A percentile compares a stretch with the other conserved stretches of the same genome.
These are phyloP conservation scores for Leccinum uliginosum DNA, from an alignment of 768 basidiomycete genomes.

Conservation along the genomic window DNA sequence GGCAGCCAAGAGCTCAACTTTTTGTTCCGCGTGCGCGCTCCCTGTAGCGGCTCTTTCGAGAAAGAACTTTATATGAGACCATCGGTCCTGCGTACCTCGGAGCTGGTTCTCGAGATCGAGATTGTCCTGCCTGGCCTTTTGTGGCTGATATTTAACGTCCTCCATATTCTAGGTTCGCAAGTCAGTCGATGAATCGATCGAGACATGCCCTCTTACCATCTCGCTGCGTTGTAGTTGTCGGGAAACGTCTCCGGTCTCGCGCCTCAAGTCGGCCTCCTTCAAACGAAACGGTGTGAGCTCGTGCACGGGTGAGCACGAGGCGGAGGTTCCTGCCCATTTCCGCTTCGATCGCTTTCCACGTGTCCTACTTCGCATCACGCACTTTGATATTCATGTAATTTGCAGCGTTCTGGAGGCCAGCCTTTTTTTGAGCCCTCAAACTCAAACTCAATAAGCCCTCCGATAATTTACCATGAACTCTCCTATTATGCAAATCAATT, in stretches of 20 bases:
- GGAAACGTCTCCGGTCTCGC: slow-evolving; percentile 62
- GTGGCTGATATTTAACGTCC: slow-evolving; percentile 64
- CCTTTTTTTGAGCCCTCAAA: too few relatives aligned
- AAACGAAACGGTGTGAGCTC: not conserved
- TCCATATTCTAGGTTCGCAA: slow-evolving; percentile 62
- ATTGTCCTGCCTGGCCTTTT: slow-evolving; percentile 69
- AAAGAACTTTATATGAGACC: not conserved
- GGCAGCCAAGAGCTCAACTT: too few relatives aligned
- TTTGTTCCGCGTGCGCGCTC: slow-evolving; percentile 68
- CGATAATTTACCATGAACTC: too few relatives aligned
- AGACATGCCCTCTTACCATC: slow-evolving; percentile 39
- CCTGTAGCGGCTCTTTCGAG: slow-evolving; percentile 33
- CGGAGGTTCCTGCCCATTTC: slow-evolving; percentile 45
- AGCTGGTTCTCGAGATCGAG: slow-evolving; percentile 69
- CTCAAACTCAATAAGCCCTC: too few relatives aligned
- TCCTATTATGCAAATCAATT: too few relatives aligned
- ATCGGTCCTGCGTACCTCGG: slow-evolving; percentile 49
- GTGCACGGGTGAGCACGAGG: not conserved
- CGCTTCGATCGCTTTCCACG: slow-evolving; percentile 47
- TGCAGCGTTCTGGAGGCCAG: slow-evolving; percentile 65
- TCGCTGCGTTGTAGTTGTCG: slow-evolving; percentile 67
- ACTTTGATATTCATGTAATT: slow-evolving; percentile 62
- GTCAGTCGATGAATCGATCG: slow-evolving; percentile 4
- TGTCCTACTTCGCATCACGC: slow-evolving; percentile 54
- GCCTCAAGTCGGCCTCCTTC: slow-evolving; percentile 67